These are phyloP conservation scores for Cyanodermella asteris DNA, from an alignment of 2,329 filamentous ascomycete genomes.

Conservation along the genomic window DNA sequence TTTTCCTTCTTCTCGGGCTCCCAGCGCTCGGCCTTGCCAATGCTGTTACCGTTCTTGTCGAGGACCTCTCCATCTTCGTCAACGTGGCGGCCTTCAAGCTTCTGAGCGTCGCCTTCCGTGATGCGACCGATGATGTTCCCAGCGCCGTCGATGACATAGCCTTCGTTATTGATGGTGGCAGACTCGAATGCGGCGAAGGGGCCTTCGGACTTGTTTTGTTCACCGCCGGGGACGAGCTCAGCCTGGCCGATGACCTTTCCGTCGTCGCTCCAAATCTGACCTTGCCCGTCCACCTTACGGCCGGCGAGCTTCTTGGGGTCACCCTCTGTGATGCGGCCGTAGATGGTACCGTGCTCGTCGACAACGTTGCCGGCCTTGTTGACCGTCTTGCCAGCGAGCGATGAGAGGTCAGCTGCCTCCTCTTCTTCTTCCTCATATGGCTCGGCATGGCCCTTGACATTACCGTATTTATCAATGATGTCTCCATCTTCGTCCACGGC, in stretches of 20 bases:
- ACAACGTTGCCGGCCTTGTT: conserved; percentile 43
- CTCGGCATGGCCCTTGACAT: conserved; percentile 36
- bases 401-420: conserved; percentile 31
- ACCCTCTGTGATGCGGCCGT: conserved; percentile 35
- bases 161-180: conserved; percentile 34
- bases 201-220: conserved; percentile 28
- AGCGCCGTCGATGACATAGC: conserved; percentile 28
- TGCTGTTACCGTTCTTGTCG: conserved; percentile 42
- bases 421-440: conserved; percentile 29
- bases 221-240: conserved; percentile 31
- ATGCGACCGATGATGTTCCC: conserved; percentile 36
- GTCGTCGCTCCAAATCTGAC: conserved; percentile 41
- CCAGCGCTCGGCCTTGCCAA: conserved; percentile 48
- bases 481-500: conserved; percentile 64
- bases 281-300: conserved; percentile 39
- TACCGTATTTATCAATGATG: conserved; percentile 54
- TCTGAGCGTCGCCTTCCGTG: conserved; percentile 40
- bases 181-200: conserved; percentile 38
- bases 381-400: conserved; percentile 38
- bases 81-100: conserved; percentile 41
- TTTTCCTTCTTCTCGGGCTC: conserved; percentile 35
- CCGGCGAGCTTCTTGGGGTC: conserved; percentile 34
- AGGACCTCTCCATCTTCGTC: conserved; percentile 48
- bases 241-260: conserved; percentile 38
- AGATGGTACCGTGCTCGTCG: conserved; percentile 34